Conservation (phyloP, 768 basidiomycete genomes). For the Agrocybe pediades region DNA sequence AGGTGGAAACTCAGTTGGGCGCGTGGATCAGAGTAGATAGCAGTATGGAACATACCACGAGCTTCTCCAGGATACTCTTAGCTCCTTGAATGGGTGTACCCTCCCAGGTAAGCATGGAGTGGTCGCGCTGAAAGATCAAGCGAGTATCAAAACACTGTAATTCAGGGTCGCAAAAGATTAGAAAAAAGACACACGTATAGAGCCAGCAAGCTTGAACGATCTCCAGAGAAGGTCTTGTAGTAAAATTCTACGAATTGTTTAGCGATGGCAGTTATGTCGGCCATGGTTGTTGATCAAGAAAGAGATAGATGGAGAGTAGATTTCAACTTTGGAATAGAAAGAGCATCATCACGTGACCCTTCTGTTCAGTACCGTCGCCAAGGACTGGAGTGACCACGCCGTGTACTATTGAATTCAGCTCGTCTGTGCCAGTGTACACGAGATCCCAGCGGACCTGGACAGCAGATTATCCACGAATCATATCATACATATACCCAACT, state of each 20-base stretch:
- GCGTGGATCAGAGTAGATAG: no score
- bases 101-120: slow-evolving; percentile 90
- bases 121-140: slow-evolving; percentile 54
- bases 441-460: not conserved
- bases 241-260: slow-evolving; percentile 82
- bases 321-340: slow-evolving; percentile 10
- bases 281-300: slow-evolving; percentile 45
- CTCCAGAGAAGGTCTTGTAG: slow-evolving; percentile 74
- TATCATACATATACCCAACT: slow-evolving; percentile 9
- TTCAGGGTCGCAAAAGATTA: slow-evolving; percentile 8
- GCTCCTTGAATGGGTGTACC: slow-evolving; percentile 56
- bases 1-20: slow-evolving; percentile 1
- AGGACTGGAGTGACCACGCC: not conserved
- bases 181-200: slow-evolving; percentile 78
- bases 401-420: not conserved
- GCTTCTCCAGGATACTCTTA: slow-evolving; percentile 64
- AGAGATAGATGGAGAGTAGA: slow-evolving; percentile 14
- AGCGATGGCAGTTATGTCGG: slow-evolving; percentile 74
- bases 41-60: slow-evolving; percentile 48
- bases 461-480: not conserved
- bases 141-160: slow-evolving; percentile 25
- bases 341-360: slow-evolving; percentile 4
- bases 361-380: slow-evolving; percentile 3
- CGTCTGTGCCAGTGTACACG: not conserved
- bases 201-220: slow-evolving; percentile 52